Evolutionary conservation across 257 asterid species (phyloP).

Genomic region (Forsythia suspensa): DNA sequence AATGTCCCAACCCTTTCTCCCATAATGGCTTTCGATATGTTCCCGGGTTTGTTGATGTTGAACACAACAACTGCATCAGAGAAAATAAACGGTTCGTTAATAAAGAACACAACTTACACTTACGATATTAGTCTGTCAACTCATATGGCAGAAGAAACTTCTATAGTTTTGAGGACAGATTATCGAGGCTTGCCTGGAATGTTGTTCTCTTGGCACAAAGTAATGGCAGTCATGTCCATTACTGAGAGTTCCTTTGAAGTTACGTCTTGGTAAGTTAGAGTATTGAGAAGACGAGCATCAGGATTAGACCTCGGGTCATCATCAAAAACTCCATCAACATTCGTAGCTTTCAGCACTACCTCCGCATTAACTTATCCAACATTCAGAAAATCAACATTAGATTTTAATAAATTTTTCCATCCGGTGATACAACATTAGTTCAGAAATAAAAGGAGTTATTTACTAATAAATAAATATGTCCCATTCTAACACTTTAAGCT

Average conservation of each 20-base stretch:
- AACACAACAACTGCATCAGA: conserved; percentile 77
- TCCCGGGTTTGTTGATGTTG: conserved; percentile 79
- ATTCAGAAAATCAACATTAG: conserved; percentile 18
- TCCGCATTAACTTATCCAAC: conserved; percentile 74
- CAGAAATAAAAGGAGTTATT: conserved; percentile 1
- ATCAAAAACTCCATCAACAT: conserved; percentile 90
- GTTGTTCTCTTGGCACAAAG: conserved; percentile 96
- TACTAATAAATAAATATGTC: background rate
- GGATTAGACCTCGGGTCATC: conserved; percentile 75
- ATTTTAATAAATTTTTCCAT: background rate
- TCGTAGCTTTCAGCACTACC: conserved; percentile 97
- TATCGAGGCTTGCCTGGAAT: conserved; percentile 65
- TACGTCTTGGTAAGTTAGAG: conserved; percentile 78
- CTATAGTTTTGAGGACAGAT: background rate
- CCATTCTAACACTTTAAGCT: background rate
- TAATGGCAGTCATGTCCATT: conserved; percentile 96
- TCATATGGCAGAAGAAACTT: background rate
- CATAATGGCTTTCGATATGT: conserved; percentile 74
- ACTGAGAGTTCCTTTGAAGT: conserved; percentile 83
- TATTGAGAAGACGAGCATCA: conserved; percentile 70
- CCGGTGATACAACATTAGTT: background rate
- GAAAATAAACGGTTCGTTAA: background rate
- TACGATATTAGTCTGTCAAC: background rate
- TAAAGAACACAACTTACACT: background rate
- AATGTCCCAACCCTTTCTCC: conserved; percentile 83